Evolutionary conservation across 805 yeast genomes (phyloP), one percentile per base, ranked within the genome.

Genomic region (Osmozyma mogii): DNA sequence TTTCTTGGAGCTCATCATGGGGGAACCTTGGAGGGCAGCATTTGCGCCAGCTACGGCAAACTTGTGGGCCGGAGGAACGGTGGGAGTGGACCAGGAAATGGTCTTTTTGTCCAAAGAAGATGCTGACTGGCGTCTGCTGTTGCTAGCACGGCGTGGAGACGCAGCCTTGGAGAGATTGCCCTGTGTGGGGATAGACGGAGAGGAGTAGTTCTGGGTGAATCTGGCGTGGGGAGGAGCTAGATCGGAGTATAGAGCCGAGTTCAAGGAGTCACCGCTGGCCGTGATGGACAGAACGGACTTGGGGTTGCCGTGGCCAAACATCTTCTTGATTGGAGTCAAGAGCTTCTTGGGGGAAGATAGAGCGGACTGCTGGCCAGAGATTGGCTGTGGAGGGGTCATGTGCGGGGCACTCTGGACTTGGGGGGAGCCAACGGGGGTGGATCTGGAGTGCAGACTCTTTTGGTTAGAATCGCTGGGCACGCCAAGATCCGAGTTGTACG

Each of bases 331-430:
- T 2, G 66, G 66, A 2, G 59, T 51, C 18, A 59, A 41, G 18
- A 59, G 42, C 38, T 59, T 59, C 37, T 59, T 58, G 16, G 66
- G 66, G 5, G 64, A 52, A 31, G 38, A 37, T 24, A 31, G 24
- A 8, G 44, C 14, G 18, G 35, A 29, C 22, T 22, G 36, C 9
- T 30, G 34, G 17, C 32, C 31, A 9, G 31, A n/a, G 8, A 28
- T 29, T 12, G 22, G 22, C 29, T 30, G 36, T 6, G 47, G 45
- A 1, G 47, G 36, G 6, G 37, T 25, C 25, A 33, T 20, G 17
- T n/a, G 24, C 24, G 20, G 15, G 18, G 32, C 29, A 19, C 27
- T 29, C 21, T 27, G 28, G 9, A 29, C 28, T 16, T 12, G 9
- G 38, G 38, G 4, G 35, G 28, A 6, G 24, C 18, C 15, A 26